Evolutionary conservation across 805 yeast species (phyloP).

Genomic region (Starmerella floricola): DNA sequence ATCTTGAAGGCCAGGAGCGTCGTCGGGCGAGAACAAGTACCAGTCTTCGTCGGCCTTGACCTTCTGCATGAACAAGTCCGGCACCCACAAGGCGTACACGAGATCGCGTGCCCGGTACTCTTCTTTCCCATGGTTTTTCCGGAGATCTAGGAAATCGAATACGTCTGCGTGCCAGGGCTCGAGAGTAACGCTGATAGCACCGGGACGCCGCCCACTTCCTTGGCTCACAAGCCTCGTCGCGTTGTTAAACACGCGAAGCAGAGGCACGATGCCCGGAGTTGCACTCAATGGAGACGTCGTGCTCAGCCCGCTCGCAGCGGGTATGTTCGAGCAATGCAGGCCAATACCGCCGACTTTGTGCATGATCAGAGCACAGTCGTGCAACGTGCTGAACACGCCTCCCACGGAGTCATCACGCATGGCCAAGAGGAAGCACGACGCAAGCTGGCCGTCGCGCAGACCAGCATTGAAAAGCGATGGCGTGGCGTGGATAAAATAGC

Average conservation of each 20-base stretch:
- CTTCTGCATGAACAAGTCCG: constrained; percentile 81
- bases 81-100: constrained; percentile 85
- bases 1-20: constrained; percentile 71
- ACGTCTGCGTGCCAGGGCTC: constrained; percentile 97
- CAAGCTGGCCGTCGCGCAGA: constrained; percentile 47
- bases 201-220: constrained; percentile 94
- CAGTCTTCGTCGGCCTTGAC: constrained; percentile 65
- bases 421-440: constrained; percentile 81
- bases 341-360: constrained; percentile 94
- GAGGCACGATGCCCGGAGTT: constrained; percentile 81
- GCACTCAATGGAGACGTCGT: too few relatives aligned
- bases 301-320: constrained; percentile 50
- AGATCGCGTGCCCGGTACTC: constrained; percentile 84
- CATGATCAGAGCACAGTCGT: constrained; percentile 76
- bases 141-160: constrained; percentile 64
- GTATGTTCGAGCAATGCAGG: constrained; percentile 69
- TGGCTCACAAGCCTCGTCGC: constrained; percentile 94
- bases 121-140: constrained; percentile 89
- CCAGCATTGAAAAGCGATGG: constrained; percentile 91
- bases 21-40: constrained; percentile 79
- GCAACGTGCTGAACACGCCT: constrained; percentile 78
- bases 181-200: constrained; percentile 81
- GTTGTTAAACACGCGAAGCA: constrained; percentile 84
- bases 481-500: constrained; percentile 81
- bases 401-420: constrained; percentile 88